Evolutionary conservation across 2,329 filamentous ascomycete genomes (phyloP), one percentile per base, ranked within the genome.

Genomic region (Magnaporthiopsis rhizophila): DNA sequence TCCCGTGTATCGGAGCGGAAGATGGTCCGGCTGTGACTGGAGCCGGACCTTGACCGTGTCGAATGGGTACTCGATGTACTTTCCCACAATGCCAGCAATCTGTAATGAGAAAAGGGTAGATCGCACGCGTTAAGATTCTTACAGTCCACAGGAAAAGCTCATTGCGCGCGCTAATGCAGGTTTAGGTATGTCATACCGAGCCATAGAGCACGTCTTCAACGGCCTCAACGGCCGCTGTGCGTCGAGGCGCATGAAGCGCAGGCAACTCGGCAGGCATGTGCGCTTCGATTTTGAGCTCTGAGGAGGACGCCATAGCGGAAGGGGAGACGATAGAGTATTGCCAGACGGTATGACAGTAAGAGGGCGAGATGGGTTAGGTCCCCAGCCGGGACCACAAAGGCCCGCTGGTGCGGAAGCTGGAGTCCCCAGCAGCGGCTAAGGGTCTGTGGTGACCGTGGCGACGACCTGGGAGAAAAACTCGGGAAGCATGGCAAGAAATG

Each of bases 21-120:
- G 81, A 71, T 89, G 86, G 75, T 94, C 89, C 45, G 92, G 91
- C 75, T 98, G 94, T n/a, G 94, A 95, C 75, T 99, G 95, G 13
- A 99, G 85, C 57, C 95, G 90, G 66, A 99, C 95, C 79, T 99
- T 99, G 75, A 99, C 89, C 0, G 95, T 99, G 78, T 99, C 95
- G 78, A 99, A 99, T 30, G 95, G 95, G 75, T 97, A 99, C 76
- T 99, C 95, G 73, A 99, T 94, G 75, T 94, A 91, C 80, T 98
- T 99, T 67, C 94, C 94, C 50, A 91, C 88, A 66, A 96, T 86
- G 66, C 95, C 95, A 64, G 94, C 93, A 65, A 85, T 76, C 90
- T 92, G 68, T 3, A 18, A 53, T 15, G 60, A 53, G 18, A 53
- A 30, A 30, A 30, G 30, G 30, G 6, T 4, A 4, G n/a, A 24